Evolutionary conservation across 306 rosid species (phyloP).

Genomic region (Cyclanthera cordifolia): DNA sequence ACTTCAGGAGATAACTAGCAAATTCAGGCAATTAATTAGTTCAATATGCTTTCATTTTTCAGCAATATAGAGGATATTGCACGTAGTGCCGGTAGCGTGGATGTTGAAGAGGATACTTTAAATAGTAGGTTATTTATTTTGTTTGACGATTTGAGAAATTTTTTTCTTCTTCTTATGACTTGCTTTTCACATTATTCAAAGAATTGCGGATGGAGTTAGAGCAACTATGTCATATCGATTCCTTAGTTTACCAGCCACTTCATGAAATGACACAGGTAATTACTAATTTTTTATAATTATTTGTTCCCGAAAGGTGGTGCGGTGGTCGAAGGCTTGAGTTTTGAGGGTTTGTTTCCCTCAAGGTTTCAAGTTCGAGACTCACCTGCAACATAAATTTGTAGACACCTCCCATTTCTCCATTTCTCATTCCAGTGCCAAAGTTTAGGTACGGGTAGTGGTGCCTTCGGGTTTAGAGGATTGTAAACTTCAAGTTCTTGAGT

Average conservation of each 20-base stretch:
- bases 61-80: conserved; percentile 93
- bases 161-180: conserved; percentile 14
- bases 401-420: too few relatives aligned
- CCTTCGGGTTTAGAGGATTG: too few relatives aligned
- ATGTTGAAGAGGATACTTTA: conserved; percentile 66
- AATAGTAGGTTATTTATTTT: conserved; percentile 46
- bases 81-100: conserved; percentile 87
- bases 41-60: conserved; percentile 18
- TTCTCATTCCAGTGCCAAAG: too few relatives aligned
- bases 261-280: conserved; percentile 82
- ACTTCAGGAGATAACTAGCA: background rate
- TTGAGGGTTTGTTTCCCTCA: too few relatives aligned
- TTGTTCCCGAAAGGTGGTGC: too few relatives aligned
- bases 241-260: conserved; percentile 59
- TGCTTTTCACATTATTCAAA: conserved; percentile 24
- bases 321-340: too few relatives aligned
- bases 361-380: too few relatives aligned
- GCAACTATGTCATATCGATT: conserved; percentile 42
- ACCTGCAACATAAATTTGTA: too few relatives aligned
- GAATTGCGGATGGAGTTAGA: conserved; percentile 70
- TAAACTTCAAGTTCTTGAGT: too few relatives aligned
- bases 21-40: background rate
- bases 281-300: conserved; percentile 8
- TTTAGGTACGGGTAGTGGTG: too few relatives aligned
- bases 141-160: conserved; percentile 3